phyloP scores from a whole-genome alignment of 2,329 filamentous ascomycete species.

The Chaetothyriales sp. region DNA sequence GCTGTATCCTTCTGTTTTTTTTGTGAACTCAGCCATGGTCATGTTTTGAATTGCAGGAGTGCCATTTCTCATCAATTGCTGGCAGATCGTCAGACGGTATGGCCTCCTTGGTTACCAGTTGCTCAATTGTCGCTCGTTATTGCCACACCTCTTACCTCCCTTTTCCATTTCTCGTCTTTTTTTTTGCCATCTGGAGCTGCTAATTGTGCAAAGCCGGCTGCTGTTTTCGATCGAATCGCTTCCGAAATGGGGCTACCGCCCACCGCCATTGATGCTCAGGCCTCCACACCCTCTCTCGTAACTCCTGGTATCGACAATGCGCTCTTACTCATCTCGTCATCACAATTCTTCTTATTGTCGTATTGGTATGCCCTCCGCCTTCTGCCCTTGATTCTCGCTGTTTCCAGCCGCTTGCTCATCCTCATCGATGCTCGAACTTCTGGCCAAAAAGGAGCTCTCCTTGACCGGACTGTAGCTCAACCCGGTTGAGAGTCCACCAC shows the following conservation, averaged over 20 bases:
- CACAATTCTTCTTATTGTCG: constrained; percentile 34
- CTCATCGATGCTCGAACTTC: constrained; percentile 56
- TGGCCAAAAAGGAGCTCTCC: constrained; percentile 73
- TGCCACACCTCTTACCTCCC: background rate
- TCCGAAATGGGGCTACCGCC: background rate
- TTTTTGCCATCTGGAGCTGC: background rate
- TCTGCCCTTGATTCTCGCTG: constrained; percentile 1
- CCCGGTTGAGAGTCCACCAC: constrained; percentile 18
- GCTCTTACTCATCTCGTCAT: background rate
- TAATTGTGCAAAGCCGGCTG: background rate
- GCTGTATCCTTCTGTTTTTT: background rate
- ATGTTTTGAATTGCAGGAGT: background rate
- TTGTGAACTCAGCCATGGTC: too few relatives aligned
- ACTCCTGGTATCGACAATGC: background rate
- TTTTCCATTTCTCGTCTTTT: background rate
- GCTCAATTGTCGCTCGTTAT: background rate
- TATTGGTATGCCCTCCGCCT: constrained; percentile 46
- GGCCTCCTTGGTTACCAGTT: background rate
- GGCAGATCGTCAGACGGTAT: background rate
- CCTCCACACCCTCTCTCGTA: background rate
- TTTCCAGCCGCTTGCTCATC: constrained; percentile 13
- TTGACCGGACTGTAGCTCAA: constrained; percentile 70
- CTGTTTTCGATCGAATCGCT: background rate
- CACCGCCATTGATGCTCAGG: background rate
- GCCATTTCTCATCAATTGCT: background rate